Evolutionary conservation across 352 stramenopile species (phyloP), one percentile per base, ranked within the genome.

Genomic region (Phytophthora uliginosa): DNA sequence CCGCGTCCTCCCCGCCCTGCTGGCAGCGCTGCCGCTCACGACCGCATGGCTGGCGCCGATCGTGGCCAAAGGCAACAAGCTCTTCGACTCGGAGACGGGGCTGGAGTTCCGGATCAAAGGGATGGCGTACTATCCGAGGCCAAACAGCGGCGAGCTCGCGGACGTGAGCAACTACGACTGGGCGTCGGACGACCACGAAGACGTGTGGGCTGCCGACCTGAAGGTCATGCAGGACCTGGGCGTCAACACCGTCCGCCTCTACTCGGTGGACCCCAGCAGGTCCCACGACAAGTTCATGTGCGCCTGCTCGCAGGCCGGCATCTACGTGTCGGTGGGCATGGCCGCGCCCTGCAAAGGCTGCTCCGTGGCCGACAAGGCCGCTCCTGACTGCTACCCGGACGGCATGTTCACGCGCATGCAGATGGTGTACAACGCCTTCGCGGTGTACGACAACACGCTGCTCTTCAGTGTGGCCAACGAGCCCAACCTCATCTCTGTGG

Each of bases 211-310:
- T 10, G 73, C 77, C 24, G 79, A 94, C 48, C 61, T 94, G 26
- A 60, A 87, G 54, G 48, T 81, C 12, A 81, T 94, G 65, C 71
- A 84, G 48, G 78, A 89, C 24, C 57, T 91, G 13, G 82, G 83
- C 12, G 84, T 90, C 26, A 94, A 94, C 64, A 85, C 83, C 8
- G 76, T 94, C 34, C 86, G 86, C 0, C 66, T 94, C 9, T 94
- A 92, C 69, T 86, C 82, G 4, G 71, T 94, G 6, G 82, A 94
- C 66, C 84, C 86, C 17, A 77, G 73, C 65, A 79, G 78, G 58
- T 66, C 75, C 8, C 86, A 94, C 66, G 86, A 92, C 81, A 88
- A 92, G 57, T 94, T 94, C 74, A 94, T 94, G 86, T 94, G 86
- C 51, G 85, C 83, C 33, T 86, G 71, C 28, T 80, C 83, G 3